Evolutionary conservation across 768 basidiomycete species (phyloP), one percentile per base, ranked within the genome.

Genomic region (Hygrocybe punicea): DNA sequence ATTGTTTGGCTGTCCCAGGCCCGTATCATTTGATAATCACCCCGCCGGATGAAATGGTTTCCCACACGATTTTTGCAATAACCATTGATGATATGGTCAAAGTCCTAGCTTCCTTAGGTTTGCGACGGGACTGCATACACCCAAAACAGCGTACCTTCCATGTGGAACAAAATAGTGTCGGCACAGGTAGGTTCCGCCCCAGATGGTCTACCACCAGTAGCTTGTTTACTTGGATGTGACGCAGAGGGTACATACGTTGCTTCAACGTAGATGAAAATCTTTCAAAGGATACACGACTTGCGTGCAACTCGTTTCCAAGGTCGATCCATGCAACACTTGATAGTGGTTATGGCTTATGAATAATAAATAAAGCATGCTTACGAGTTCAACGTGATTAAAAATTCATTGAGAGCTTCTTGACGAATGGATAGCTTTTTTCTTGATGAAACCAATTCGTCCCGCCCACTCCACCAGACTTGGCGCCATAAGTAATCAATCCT

Each of bases 61-160:
- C 53, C 53, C 40, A 29, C 45, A 3, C 37, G 37, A 14, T 33
- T 44, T 34, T 34, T 14, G 23, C 55, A 56, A 24, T 23, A 56
- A 19, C 46, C 42, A 24, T 56, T 56, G 46, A 56, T 49, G 4
- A 56, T 25, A 21, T 29, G n/a, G 29, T 40, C 36, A 13, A 56
- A 40, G 35, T 56, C 55, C 55, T 56, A 11, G 45, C 9, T 21
- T 10, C 10, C n/a, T n/a, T n/a, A n/a, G 10, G 10, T n/a, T 8
- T n/a, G 23, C 8, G 45, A 47, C n/a, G 16, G 19, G 19, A 24
- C 19, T 47, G 10, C 8, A 10, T 8, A 47, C n/a, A n/a, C 8
- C 10, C 19, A 24, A 47, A 9, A 24, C 23, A 47, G 45, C 45
- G 16, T 47, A 21, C 45, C 45, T 47, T n/a, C 45, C 45, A 47